Evolutionary conservation across 352 stramenopile species (phyloP).

Genomic region (Phytopythium montanum): DNA sequence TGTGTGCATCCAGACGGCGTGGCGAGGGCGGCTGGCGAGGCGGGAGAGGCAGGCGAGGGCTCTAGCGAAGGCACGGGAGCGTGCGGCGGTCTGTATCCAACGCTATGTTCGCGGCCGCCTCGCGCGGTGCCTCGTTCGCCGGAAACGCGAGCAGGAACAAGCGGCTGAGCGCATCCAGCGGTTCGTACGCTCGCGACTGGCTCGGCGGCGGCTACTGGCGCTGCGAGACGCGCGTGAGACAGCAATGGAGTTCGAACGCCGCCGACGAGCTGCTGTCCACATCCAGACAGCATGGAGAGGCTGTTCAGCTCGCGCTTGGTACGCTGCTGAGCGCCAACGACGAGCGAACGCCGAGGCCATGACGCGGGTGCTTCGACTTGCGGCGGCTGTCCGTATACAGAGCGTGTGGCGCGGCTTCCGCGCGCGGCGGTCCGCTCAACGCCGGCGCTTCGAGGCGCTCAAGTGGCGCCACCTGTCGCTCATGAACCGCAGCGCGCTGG

Average conservation of each 20-base stretch:
- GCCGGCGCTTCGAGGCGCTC: slow-evolving; percentile 56
- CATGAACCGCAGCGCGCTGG: slow-evolving; percentile 58
- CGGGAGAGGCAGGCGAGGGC: slow-evolving; percentile 19
- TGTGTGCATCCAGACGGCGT: slow-evolving; percentile 46
- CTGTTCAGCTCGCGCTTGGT: slow-evolving; percentile 21
- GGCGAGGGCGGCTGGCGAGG: slow-evolving; percentile 45
- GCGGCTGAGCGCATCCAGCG: not conserved
- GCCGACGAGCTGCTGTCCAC: slow-evolving; percentile 30
- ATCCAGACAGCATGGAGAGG: slow-evolving; percentile 59
- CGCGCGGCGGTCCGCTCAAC: slow-evolving; percentile 41
- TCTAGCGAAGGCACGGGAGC: not conserved
- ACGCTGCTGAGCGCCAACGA: slow-evolving; percentile 23
- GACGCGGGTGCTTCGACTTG: slow-evolving; percentile 32
- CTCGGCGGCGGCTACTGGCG: not conserved
- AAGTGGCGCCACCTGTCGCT: slow-evolving; percentile 62
- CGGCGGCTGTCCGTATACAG: slow-evolving; percentile 58
- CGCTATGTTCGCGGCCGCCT: not conserved
- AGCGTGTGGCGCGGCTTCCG: slow-evolving; percentile 55
- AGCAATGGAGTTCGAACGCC: slow-evolving; percentile 5
- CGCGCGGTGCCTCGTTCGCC: not conserved
- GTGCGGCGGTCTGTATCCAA: not conserved
- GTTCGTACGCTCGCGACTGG: not conserved
- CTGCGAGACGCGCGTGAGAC: not conserved
- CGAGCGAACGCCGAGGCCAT: slow-evolving; percentile 30
- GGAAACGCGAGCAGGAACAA: not conserved